These are phyloP conservation scores for Saccharomycopsis selenospora DNA, from an alignment of 805 yeast genomes.

Conservation along the genomic window DNA sequence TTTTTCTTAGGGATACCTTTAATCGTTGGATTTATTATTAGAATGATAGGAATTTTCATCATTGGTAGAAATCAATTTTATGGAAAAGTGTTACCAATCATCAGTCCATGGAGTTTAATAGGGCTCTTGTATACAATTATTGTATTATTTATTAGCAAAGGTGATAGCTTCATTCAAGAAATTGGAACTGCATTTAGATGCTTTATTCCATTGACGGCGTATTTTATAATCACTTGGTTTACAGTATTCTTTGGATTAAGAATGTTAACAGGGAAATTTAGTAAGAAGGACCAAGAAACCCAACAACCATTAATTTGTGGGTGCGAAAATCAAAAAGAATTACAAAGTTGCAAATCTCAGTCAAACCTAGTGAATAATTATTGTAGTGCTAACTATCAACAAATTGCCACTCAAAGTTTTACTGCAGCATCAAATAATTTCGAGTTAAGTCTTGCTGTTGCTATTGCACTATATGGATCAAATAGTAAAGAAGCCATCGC, in stretches of 20 bases:
- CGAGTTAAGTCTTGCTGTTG: conserved; percentile 49
- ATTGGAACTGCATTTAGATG: conserved; percentile 45
- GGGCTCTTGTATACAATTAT: conserved; percentile 47
- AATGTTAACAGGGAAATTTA: conserved; percentile 23
- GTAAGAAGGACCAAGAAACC: neutral
- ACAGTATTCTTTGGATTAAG: conserved; percentile 35
- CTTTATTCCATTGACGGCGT: conserved; percentile 41
- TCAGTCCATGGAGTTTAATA: conserved; percentile 44
- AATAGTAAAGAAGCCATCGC: conserved; percentile 49
- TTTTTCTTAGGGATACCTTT: conserved; percentile 50
- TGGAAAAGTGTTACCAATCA: conserved; percentile 32
- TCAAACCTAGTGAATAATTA: conserved; percentile 24
- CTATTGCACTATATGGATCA: conserved; percentile 44
- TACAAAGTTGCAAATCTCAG: conserved; percentile 20
- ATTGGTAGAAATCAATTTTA: conserved; percentile 32
- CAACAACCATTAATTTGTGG: conserved; percentile 30
- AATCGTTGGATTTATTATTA: conserved; percentile 36
- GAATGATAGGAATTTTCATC: conserved; percentile 27
- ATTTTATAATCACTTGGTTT: conserved; percentile 44
- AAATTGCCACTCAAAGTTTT: conserved; percentile 43
- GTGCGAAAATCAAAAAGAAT: conserved; percentile 30
- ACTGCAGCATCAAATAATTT: conserved; percentile 55
- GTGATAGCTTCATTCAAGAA: conserved; percentile 39
- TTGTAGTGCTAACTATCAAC: conserved; percentile 36
- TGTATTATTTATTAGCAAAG: conserved; percentile 45